These are phyloP conservation scores for Phytophthora tentaculata DNA, from an alignment of 352 stramenopile genomes.

Conservation along the genomic window DNA sequence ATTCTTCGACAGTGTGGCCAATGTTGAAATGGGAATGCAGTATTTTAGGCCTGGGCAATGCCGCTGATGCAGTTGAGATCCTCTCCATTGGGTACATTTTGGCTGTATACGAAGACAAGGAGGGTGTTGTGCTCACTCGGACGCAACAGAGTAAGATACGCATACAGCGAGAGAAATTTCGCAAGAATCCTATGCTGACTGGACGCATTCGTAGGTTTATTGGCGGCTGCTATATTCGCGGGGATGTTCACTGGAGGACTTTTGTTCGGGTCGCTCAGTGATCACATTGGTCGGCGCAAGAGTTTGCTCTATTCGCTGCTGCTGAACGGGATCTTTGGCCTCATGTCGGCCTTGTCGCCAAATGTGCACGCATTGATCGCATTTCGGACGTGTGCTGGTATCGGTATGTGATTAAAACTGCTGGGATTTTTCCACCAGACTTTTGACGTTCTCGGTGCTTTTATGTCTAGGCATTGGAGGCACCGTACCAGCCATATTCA, in stretches of 20 bases:
- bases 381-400: slow-evolving; percentile 63
- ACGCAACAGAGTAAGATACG: slow-evolving; percentile 55
- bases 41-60: slow-evolving; percentile 86
- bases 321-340: slow-evolving; percentile 80
- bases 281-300: slow-evolving; percentile 75
- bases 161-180: too few relatives aligned
- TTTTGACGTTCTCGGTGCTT: not conserved
- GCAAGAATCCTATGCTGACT: not conserved
- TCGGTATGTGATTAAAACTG: slow-evolving; percentile 43
- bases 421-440: slow-evolving; percentile 2
- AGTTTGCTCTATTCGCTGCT: slow-evolving; percentile 80
- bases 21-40: slow-evolving; percentile 30
- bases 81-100: slow-evolving; percentile 93
- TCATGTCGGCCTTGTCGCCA: slow-evolving; percentile 75
- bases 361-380: slow-evolving; percentile 70
- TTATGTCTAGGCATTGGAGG: slow-evolving; percentile 84
- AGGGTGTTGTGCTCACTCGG: slow-evolving; percentile 57
- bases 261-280: slow-evolving; percentile 74
- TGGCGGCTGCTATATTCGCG: slow-evolving; percentile 89
- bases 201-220: slow-evolving; percentile 45
- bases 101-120: slow-evolving; percentile 79
- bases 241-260: slow-evolving; percentile 91
- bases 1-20: not conserved
- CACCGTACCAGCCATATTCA: slow-evolving; percentile 88
- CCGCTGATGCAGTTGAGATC: slow-evolving; percentile 91